Percentiles rank a stretch among this genome's conserved stretches.
These are phyloP conservation scores for Rhizophora apiculata DNA, from an alignment of 345 rosid genomes.

Conservation along the genomic window DNA sequence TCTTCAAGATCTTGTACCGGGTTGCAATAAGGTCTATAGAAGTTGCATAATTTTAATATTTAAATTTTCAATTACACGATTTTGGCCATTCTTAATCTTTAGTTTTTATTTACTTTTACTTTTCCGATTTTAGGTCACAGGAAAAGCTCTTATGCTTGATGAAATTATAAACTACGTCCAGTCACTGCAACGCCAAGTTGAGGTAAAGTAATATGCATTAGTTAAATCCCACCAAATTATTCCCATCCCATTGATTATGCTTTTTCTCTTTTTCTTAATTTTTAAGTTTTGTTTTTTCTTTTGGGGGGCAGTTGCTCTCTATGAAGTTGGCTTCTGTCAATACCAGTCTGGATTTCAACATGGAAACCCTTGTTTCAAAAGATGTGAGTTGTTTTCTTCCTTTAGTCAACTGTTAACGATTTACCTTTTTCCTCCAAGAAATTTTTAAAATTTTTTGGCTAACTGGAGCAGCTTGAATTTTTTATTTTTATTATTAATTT, in stretches of 20 bases:
- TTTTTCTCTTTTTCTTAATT: background rate
- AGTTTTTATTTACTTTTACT: no score
- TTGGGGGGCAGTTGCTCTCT: conserved; percentile 61
- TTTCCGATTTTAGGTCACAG: conserved; percentile 53
- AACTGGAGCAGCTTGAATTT: background rate
- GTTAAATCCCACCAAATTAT: background rate
- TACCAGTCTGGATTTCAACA: conserved; percentile 63
- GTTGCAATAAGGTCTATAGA: conserved; percentile 74
- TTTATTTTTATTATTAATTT: no score
- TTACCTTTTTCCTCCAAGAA: background rate
- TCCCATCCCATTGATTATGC: conserved; percentile 2
- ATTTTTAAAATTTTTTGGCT: background rate
- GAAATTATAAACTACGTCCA: conserved; percentile 90
- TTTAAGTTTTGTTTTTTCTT: background rate
- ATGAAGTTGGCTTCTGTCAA: conserved; percentile 87
- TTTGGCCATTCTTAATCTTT: no score
- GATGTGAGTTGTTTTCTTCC: conserved; percentile 51
- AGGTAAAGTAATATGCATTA: conserved; percentile 42
- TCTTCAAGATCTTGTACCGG: conserved; percentile 96
- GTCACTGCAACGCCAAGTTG: conserved; percentile 90
- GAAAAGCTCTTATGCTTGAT: conserved; percentile 89
- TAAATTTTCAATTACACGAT: background rate
- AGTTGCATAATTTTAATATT: background rate
- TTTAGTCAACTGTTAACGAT: conserved; percentile 1
- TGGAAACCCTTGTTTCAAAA: conserved; percentile 57